Conservation (phyloP, 1,139 yeast genomes). For the Lodderomyces elongisporus region DNA sequence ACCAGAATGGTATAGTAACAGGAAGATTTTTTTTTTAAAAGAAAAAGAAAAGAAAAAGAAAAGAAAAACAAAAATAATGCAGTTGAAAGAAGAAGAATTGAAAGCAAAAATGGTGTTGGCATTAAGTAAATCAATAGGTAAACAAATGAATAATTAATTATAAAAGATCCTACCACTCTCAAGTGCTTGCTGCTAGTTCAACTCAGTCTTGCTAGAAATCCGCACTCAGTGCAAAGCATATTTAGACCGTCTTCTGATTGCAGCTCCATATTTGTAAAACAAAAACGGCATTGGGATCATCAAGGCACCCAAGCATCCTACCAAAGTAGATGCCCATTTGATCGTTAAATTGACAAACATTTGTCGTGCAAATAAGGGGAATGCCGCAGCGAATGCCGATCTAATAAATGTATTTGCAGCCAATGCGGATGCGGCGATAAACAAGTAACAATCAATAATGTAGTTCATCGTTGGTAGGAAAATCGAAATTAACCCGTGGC, state of each 20-base stretch:
- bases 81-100: no score
- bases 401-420: slow-evolving; percentile 81
- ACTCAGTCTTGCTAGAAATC: background rate
- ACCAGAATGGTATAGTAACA: no score
- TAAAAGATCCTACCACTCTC: no score
- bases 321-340: slow-evolving; percentile 77
- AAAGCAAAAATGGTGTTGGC: no score
- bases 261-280: slow-evolving; percentile 61
- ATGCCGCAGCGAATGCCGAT: slow-evolving; percentile 51
- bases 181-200: background rate
- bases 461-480: slow-evolving; percentile 77
- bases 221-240: slow-evolving; percentile 40
- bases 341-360: slow-evolving; percentile 74
- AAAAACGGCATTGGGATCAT: slow-evolving; percentile 71
- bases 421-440: slow-evolving; percentile 83
- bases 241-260: slow-evolving; percentile 57
- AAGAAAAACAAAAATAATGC: no score
- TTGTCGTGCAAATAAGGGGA: slow-evolving; percentile 49
- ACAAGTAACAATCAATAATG: slow-evolving; percentile 70
- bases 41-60: no score
- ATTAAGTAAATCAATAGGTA: no score
- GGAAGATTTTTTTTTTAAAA: no score
- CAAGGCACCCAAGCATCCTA: slow-evolving; percentile 61
- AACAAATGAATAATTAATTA: no score
- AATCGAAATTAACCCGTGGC: slow-evolving; percentile 68